Percentiles rank a stretch among this genome's conserved stretches.
Evolutionary conservation across 371 early-diverging fungal species (phyloP).

Genomic region (Dichotomocladium elegans): DNA sequence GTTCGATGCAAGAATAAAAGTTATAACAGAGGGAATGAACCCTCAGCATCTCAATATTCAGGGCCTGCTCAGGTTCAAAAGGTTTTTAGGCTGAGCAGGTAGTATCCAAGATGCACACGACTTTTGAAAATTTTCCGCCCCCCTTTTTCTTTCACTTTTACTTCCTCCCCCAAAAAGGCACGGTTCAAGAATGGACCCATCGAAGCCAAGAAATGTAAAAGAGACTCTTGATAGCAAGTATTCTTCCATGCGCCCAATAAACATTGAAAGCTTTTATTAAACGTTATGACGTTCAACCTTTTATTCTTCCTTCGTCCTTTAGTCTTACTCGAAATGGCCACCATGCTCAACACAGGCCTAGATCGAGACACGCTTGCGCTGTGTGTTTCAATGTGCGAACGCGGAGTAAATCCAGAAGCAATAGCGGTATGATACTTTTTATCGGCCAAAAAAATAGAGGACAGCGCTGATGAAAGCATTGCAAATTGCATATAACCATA

Average conservation of each 20-base stretch:
- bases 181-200: background rate
- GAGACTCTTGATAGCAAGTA: slow-evolving; percentile 25
- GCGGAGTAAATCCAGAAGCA: slow-evolving; percentile 83
- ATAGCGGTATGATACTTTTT: slow-evolving; percentile 58
- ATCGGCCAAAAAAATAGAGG: background rate
- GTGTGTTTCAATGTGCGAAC: slow-evolving; percentile 70
- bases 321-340: slow-evolving; percentile 67
- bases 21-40: no score
- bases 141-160: background rate
- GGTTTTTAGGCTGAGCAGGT: background rate
- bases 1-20: no score
- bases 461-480: background rate
- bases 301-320: no score
- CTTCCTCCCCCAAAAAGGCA: background rate
- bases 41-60: no score
- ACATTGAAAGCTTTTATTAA: background rate
- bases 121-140: background rate
- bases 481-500: background rate
- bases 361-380: slow-evolving; percentile 68
- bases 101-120: background rate
- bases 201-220: slow-evolving; percentile 5
- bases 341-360: slow-evolving; percentile 67
- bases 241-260: background rate
- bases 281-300: no score
- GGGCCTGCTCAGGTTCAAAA: no score